These are phyloP conservation scores for Debaryomyces maramus DNA, from an alignment of 805 yeast species.

Conservation along the genomic window DNA sequence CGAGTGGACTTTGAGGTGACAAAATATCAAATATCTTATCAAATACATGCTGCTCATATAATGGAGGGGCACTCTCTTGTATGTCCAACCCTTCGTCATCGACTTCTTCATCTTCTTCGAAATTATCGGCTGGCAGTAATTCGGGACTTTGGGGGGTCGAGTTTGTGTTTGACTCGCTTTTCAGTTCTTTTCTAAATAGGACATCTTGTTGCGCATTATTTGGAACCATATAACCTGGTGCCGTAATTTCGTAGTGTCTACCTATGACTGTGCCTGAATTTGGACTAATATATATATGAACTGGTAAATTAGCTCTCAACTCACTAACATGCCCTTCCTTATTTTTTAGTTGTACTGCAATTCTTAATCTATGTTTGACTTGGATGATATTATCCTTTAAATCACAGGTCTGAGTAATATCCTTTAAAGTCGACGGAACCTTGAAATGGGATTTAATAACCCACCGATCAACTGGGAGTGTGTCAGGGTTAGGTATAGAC, in stretches of 20 bases:
- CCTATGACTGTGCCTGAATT: slow-evolving; percentile 38
- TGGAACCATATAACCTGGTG: slow-evolving; percentile 24
- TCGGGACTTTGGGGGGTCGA: slow-evolving; percentile 7
- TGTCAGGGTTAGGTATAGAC: slow-evolving; percentile 19
- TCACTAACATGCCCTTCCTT: slow-evolving; percentile 53
- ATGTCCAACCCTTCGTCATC: slow-evolving; percentile 25
- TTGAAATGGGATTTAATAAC: slow-evolving; percentile 39
- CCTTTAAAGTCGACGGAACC: slow-evolving; percentile 40
- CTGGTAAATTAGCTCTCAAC: slow-evolving; percentile 52
- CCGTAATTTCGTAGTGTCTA: slow-evolving; percentile 31
- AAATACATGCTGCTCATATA: slow-evolving; percentile 38
- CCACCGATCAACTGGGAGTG: slow-evolving; percentile 42
- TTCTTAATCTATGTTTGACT: slow-evolving; percentile 47
- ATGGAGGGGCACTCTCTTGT: slow-evolving; percentile 42
- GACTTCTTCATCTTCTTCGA: slow-evolving; percentile 14
- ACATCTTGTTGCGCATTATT: slow-evolving; percentile 24
- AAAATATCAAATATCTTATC: slow-evolving; percentile 40
- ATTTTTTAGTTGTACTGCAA: slow-evolving; percentile 46
- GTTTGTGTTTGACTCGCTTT: slow-evolving; percentile 1
- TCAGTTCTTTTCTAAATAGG: slow-evolving; percentile 27
- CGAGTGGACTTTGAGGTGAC: slow-evolving; percentile 35
- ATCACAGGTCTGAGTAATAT: slow-evolving; percentile 45
- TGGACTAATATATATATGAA: slow-evolving; percentile 43
- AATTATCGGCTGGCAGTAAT: slow-evolving; percentile 7
- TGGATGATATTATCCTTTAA: slow-evolving; percentile 40